Evolutionary conservation across 495 filamentous ascomycete species (phyloP), one percentile per base, ranked within the genome.

Genomic region (Talaromyces wortmannii): DNA sequence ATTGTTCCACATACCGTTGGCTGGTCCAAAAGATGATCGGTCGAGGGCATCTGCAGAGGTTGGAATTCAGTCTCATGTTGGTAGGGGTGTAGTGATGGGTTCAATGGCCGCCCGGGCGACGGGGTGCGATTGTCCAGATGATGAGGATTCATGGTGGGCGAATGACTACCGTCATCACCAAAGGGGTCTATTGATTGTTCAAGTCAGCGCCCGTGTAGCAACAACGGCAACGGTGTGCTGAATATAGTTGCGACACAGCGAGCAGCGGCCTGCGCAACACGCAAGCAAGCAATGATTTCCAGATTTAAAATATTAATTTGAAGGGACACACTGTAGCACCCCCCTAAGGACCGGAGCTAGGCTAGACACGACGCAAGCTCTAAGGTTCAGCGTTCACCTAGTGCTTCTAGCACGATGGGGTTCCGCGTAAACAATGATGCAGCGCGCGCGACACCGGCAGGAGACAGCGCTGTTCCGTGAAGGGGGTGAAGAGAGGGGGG

Each of bases 41-140:
- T 82, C 2, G 83, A 85, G 57, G 83, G 89, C 67, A 92, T 89
- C 46, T 88, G 81, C 47, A 91, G 74, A 45, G 75, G 71, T 50
- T 66, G 61, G 13, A 57, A 65, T 6, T 63, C 69, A 63, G 90
- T 85, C n/a, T 87, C 79, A 3, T 89, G 72, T 59, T 91, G 86
- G 63, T 91, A 90, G 45, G 81, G 79, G 11, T 53, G 52, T 33
- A 53, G 13, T 5, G 36, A 40, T 2, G 8, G 36, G 53, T 83
- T 76, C 29, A 85, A 78, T 30, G 80, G 78, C 56, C 82, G 79
- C 36, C 78, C 80, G 45, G 75, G 79, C 31, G 75, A 82, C 23
- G 76, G 75, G 16, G 81, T 75, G 50, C 75, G 76, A 56, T 70
- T 71, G 58, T 81, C 80, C 72, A 83, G 76, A 32, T 78, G 71